Conservation (phyloP, 2,329 filamentous ascomycete genomes). For the Trichoderma arundinaceum region DNA sequence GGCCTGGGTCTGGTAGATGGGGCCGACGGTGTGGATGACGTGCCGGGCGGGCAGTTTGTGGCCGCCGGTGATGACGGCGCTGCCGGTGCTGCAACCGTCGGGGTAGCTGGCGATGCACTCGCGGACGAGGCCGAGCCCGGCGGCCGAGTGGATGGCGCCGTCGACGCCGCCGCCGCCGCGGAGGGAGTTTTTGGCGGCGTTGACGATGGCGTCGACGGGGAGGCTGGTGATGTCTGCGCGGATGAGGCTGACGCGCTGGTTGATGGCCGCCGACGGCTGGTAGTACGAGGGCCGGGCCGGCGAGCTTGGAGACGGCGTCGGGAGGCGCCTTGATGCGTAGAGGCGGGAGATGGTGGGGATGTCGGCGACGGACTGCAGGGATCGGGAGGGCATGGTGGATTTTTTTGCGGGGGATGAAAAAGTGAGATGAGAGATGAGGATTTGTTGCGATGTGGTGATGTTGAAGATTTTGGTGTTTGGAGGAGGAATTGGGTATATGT, state of each 20-base stretch:
- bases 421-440: background rate
- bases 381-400: background rate
- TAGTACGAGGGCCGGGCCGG: slow-evolving; percentile 29
- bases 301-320: background rate
- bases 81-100: slow-evolving; percentile 75
- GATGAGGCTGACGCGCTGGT: slow-evolving; percentile 72
- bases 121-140: slow-evolving; percentile 69
- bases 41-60: slow-evolving; percentile 77
- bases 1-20: slow-evolving; percentile 64
- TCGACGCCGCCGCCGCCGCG: slow-evolving; percentile 91
- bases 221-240: slow-evolving; percentile 83
- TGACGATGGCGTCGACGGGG: slow-evolving; percentile 82
- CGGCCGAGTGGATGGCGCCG: slow-evolving; percentile 83
- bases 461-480: background rate
- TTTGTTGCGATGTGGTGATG: background rate
- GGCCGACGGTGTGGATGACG: slow-evolving; percentile 91
- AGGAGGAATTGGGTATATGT: background rate
- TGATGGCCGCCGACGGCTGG: slow-evolving; percentile 61
- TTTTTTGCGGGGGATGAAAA: background rate
- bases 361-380: slow-evolving; percentile 47
- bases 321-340: slow-evolving; percentile 59
- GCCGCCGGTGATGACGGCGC: slow-evolving; percentile 80
- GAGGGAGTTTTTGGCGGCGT: slow-evolving; percentile 82
- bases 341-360: slow-evolving; percentile 69
- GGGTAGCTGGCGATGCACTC: slow-evolving; percentile 73